Evolutionary conservation across 228 moss, liverwort and hornwort species (phyloP), one percentile per base, ranked within the genome.

Genomic region (Sphagnum fallax): DNA sequence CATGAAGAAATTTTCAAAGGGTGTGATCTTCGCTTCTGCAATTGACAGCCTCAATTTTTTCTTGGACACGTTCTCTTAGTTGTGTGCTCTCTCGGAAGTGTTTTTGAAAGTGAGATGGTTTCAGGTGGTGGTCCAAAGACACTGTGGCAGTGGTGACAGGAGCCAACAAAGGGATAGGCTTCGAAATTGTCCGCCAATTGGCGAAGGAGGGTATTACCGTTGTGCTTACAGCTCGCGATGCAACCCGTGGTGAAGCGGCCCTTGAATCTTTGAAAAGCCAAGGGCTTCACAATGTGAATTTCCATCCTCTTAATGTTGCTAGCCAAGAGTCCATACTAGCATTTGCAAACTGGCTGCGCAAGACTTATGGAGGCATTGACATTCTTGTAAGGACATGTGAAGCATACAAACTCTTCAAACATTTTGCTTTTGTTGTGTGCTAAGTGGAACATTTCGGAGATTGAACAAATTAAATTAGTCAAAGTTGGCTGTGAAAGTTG

Each of bases 91-190:
- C 32, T 32, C 32, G 32, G 32, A 32, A 32, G 32, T 32, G 32
- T 32, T 16, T 16, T 16, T 16, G 16, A 16, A 16, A 16, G 16
- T 16, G 16, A 16, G 16, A 16, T 16, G 16, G 16, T 16, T 66
- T 65, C 69, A 74, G 69, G 51, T 82, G 76, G 69, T 72, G 77
- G 77, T 74, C 71, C 62, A 60, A 71, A n/a, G 60, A 80, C 63
- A 77, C 76, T 48, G 61, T 79, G 52, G 79, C 74, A 11, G 71
- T 74, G 52, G 83, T 83, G 74, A 87, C 84, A 18, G 82, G 90
- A 53, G 75, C 66, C 78, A 84, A 77, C 76, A 76, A 79, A 55
- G 84, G 82, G 60, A 59, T 82, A 10, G 80, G 82, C 1, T 75
- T 11, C 6, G 82, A 76, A 12, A 81, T 82, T 15, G 78, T 78